These are phyloP conservation scores for Ramalina peruviana DNA, from an alignment of 495 filamentous ascomycete species.

Conservation along the genomic window DNA sequence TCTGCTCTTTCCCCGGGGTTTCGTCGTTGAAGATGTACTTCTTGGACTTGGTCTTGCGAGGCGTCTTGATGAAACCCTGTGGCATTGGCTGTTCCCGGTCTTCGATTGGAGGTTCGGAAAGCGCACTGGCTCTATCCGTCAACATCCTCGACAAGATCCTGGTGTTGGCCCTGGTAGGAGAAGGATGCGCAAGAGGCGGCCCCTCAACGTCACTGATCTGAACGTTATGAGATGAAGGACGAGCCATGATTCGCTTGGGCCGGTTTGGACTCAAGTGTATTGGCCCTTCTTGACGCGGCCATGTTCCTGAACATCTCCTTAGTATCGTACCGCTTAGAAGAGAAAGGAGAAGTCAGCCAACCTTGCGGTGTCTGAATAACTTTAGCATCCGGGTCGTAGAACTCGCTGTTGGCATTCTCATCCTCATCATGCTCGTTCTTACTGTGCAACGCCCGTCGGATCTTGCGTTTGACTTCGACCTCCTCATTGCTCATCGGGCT, in stretches of 20 bases:
- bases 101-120: neutral
- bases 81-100: neutral
- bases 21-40: constrained; percentile 9
- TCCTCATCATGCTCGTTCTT: constrained; percentile 6
- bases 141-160: constrained; percentile 6
- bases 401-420: neutral
- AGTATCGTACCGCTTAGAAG: too few relatives aligned
- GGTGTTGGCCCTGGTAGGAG: neutral
- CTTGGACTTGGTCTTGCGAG: neutral
- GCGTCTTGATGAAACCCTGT: neutral
- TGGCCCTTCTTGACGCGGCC: constrained; percentile 6
- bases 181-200: neutral
- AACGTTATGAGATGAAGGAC: constrained; percentile 3
- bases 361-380: constrained; percentile 6
- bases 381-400: constrained; percentile 10
- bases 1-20: constrained; percentile 4
- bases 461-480: constrained; percentile 1
- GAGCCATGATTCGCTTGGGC: constrained; percentile 3
- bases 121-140: constrained; percentile 5
- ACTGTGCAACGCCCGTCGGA: constrained; percentile 8
- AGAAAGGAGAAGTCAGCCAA: neutral
- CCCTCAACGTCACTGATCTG: neutral
- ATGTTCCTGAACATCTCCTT: neutral
- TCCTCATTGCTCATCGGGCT: constrained; percentile 6
- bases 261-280: constrained; percentile 9